phyloP scores from a whole-genome alignment of 345 rosid genomes.

The Gossypium thurberi region DNA sequence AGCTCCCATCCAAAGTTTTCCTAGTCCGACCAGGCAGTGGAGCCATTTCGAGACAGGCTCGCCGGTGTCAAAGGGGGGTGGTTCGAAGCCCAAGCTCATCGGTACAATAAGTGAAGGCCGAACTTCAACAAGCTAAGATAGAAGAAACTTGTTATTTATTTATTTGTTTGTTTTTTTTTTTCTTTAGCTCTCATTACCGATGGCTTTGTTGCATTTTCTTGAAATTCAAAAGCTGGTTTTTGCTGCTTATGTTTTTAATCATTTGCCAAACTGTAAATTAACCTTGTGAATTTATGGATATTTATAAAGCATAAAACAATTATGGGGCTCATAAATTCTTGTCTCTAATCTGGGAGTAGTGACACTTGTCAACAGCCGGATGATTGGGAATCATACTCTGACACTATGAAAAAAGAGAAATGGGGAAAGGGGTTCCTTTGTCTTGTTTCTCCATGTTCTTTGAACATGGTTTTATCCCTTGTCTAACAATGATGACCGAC shows the following conservation, averaged over 20 bases:
- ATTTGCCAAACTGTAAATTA: constrained; percentile 22
- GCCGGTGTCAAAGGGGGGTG: constrained; percentile 13
- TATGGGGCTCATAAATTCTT: too few relatives aligned
- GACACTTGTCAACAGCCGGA: too few relatives aligned
- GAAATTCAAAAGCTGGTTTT: not conserved
- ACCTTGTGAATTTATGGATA: not conserved
- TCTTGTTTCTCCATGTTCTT: not conserved
- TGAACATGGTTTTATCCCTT: not conserved
- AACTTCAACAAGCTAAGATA: constrained; percentile 23
- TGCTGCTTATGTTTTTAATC: constrained; percentile 11
- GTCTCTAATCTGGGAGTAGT: too few relatives aligned
- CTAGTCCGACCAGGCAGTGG: constrained; percentile 34
- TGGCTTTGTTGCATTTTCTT: constrained; percentile 1
- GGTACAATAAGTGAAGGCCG: constrained; percentile 21
- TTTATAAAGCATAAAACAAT: not conserved
- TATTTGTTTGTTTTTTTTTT: not conserved
- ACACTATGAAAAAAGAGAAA: too few relatives aligned
- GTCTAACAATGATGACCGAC: constrained; percentile 3
- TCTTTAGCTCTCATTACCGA: not conserved
- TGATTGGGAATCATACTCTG: not conserved
- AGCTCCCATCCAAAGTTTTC: constrained; percentile 21
- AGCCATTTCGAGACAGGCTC: constrained; percentile 16
- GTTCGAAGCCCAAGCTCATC: constrained; percentile 6
- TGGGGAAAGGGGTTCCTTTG: not conserved
- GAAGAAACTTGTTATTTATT: not conserved